phyloP scores from a whole-genome alignment of 2,329 filamentous ascomycete genomes.

The Ceratocystis harringtonii region DNA sequence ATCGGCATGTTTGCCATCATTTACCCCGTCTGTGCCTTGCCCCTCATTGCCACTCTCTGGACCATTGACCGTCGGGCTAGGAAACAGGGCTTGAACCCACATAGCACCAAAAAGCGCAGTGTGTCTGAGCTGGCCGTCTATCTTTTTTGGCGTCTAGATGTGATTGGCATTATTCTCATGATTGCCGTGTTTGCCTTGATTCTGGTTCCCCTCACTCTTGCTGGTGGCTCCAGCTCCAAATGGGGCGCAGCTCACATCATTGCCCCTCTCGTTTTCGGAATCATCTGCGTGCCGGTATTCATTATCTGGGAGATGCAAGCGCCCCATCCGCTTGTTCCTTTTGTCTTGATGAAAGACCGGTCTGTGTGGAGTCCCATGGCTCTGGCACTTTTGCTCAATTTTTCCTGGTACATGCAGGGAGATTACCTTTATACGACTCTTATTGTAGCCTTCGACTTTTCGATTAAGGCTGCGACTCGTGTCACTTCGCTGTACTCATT shows the following conservation, averaged over 20 bases:
- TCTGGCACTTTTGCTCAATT: slow-evolving; percentile 42
- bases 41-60: slow-evolving; percentile 38
- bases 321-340: slow-evolving; percentile 43
- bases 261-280: slow-evolving; percentile 31
- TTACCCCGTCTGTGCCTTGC: slow-evolving; percentile 42
- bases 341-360: slow-evolving; percentile 45
- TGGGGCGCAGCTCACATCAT: slow-evolving; percentile 30
- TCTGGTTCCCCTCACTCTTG: slow-evolving; percentile 32
- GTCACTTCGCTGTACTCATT: slow-evolving; percentile 45
- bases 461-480: slow-evolving; percentile 39
- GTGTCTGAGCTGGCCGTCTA: slow-evolving; percentile 17
- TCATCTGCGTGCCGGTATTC: slow-evolving; percentile 36
- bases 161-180: slow-evolving; percentile 31
- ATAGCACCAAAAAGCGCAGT: slow-evolving; percentile 25
- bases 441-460: slow-evolving; percentile 45
- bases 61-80: slow-evolving; percentile 38
- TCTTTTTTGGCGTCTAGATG: slow-evolving; percentile 34
- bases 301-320: slow-evolving; percentile 34
- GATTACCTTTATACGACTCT: slow-evolving; percentile 51
- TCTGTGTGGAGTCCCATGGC: slow-evolving; percentile 48
- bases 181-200: slow-evolving; percentile 34
- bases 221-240: slow-evolving; percentile 28
- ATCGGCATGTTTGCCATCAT: slow-evolving; percentile 52
- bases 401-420: slow-evolving; percentile 47
- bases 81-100: slow-evolving; percentile 31